Conservation (phyloP, 805 yeast genomes). For the Brettanomyces anomalus region DNA sequence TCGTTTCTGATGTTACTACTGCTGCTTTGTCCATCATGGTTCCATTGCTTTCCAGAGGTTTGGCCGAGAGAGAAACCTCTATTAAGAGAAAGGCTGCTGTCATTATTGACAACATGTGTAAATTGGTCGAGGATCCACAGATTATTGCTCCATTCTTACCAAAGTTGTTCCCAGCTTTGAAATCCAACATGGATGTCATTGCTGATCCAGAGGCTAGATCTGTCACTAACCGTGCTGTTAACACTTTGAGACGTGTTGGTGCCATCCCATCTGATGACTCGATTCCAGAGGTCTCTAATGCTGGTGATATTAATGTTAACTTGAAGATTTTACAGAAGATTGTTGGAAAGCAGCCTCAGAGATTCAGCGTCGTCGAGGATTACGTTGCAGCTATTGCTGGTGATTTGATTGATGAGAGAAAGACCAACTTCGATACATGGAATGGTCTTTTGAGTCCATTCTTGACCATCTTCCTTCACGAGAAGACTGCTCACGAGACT, state of each 20-base stretch:
- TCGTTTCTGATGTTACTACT: conserved; percentile 98
- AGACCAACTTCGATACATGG: conserved; percentile 90
- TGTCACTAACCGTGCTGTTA: conserved; percentile 93
- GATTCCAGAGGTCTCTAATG: conserved; percentile 96
- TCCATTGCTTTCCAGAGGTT: conserved; percentile 98
- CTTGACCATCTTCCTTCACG: conserved; percentile 94
- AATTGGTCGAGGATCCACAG: conserved; percentile 99
- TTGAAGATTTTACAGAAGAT: conserved; percentile 70
- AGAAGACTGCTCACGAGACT: conserved; percentile 79
- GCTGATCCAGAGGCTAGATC: conserved; percentile 99
- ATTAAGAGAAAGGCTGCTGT: conserved; percentile 99
- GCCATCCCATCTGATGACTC: conserved; percentile 82
- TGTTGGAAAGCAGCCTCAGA: conserved; percentile 56
- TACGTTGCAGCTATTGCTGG: conserved; percentile 97
- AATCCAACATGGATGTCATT: conserved; percentile 87
- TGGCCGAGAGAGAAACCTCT: conserved; percentile 98
- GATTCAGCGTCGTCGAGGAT: conserved; percentile 70
- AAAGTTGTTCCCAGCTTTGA: conserved; percentile 92
- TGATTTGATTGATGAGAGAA: conserved; percentile 97
- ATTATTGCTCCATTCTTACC: conserved; percentile 98
- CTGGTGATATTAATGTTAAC: conserved; percentile 93
- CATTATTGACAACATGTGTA: conserved; percentile 99
- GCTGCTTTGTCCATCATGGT: conserved; percentile 99
- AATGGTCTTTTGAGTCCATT: conserved; percentile 80
- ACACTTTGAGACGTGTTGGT: conserved; percentile 98